phyloP scores from a whole-genome alignment of 768 basidiomycete species.

The Boletales sp. region DNA sequence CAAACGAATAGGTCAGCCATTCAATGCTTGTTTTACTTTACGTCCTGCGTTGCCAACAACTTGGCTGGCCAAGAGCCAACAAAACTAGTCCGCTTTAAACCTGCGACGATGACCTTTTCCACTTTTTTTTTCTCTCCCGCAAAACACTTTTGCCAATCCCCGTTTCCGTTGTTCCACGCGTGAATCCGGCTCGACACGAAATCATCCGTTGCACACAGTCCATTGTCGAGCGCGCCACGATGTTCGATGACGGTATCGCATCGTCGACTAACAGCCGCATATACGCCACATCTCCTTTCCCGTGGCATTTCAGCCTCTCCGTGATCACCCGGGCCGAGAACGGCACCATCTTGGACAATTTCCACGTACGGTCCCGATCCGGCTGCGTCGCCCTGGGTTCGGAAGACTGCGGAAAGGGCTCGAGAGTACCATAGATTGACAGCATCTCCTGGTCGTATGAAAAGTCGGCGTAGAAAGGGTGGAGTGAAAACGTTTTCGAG shows the following conservation, averaged over 20 bases:
- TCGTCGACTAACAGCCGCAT: constrained; percentile 77
- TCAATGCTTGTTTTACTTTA: too few relatives aligned
- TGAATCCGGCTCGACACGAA: constrained; percentile 73
- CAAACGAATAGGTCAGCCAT: too few relatives aligned
- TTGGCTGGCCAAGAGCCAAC: too few relatives aligned
- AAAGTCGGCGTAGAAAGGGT: constrained; percentile 73
- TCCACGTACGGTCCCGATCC: constrained; percentile 42
- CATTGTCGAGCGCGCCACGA: constrained; percentile 47
- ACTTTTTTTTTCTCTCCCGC: too few relatives aligned
- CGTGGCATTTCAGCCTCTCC: constrained; percentile 56
- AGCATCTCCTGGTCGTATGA: constrained; percentile 83
- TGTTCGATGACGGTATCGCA: constrained; percentile 57
- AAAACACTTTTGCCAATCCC: constrained; percentile 43
- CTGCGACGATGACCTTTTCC: too few relatives aligned
- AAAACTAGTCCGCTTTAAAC: too few relatives aligned
- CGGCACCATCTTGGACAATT: constrained; percentile 56
- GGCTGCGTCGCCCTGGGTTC: constrained; percentile 6
- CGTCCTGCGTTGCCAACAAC: too few relatives aligned
- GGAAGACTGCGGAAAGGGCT: constrained; percentile 45
- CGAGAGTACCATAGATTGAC: constrained; percentile 59
- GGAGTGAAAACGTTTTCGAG: constrained; percentile 67
- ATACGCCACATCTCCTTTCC: constrained; percentile 34
- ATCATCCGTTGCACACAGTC: constrained; percentile 56
- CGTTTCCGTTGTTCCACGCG: constrained; percentile 60
- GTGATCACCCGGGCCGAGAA: constrained; percentile 70